Evolutionary conservation across 768 basidiomycete genomes (phyloP), one percentile per base, ranked within the genome.

Genomic region (Exsudoporus frostii): DNA sequence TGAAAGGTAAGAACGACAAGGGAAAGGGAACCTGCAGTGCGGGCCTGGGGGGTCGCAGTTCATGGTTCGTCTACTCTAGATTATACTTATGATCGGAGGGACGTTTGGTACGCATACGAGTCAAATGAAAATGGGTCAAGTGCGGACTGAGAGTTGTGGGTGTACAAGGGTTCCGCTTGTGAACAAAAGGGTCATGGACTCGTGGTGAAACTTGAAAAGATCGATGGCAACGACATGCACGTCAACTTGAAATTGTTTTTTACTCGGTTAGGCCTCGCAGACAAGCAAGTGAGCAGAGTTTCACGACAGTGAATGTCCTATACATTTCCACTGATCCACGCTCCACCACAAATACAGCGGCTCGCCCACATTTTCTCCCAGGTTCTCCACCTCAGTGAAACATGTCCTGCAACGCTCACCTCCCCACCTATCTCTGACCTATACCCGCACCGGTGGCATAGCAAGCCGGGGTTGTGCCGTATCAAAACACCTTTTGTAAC

Each of bases 311-410:
- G n/a, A 4, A 62, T 6, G 13, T n/a, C 27, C 46, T 53, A 70
- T 15, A 39, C 4, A 19, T 58, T 57, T 30, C 59, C 63, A 25
- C 25, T 61, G 37, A 61, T 57, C 89, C 88, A 91, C 10, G 68
- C 60, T 10, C 89, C 89, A 25, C 86, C 86, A 69, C 89, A 92
- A 19, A 90, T 74, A 66, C 89, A 92, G 24, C 76, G 76, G 22
- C 61, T 65, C 30, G 65, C 66, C 84, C 83, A 90, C 59, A 73
- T 74, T 56, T 71, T 81, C 68, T 86, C 83, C 86, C 87, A 92
- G 19, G 76, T 71, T 45, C 68, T 74, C 88, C 89, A 79, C 37
- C 66, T 64, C 27, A 63, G 75, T 51, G 72, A 77, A n/a, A 66
- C 56, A 45, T 72, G 71, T 15, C 68, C 64, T 22, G 67, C 60